Base-by-base conservation (phyloP, 305 asterid genomes). In the Fraxinus platypoda region DNA sequence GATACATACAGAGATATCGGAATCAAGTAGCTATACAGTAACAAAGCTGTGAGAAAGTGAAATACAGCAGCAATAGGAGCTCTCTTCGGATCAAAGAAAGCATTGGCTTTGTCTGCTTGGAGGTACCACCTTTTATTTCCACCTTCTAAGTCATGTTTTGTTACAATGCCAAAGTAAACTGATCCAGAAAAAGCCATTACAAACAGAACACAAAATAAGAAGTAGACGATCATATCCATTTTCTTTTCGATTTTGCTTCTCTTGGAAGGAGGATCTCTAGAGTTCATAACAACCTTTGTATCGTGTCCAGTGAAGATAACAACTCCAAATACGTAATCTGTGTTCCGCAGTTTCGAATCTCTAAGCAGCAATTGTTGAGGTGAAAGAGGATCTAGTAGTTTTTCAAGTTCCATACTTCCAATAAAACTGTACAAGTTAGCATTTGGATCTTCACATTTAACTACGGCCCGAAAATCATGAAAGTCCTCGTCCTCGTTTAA, bases 1-100 rank as follows among this genome's bases (percentile, higher is more conserved):
- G 99, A 96, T 54, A 96, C 97, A 33, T 96, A 96, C 41, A 96
- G 81, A 38, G 99, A 96, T 85, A 96, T 96, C 0, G 98, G 98
- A 66, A 94, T 94, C 78, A 96, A 91, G 89, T 92, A 81, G 80
- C 89, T 84, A 87, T 96, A 96, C 19, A 96, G 89, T 94, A 96
- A 85, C 83, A 93, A 52, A 0, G 97, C 98, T 0, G 99, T 96
- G 64, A 96, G 78, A 52, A 96, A 96, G 85, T 96, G 99, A 76
- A 86, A 91, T 13, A 81, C 4, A 19, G 98, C 95, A 76, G 99
- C 98, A 68, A 86, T 78, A 1, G 93, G 90, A 17, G 98, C 98
- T 78, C 88, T 81, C 2, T 81, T 8, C 1, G 99, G 97, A 86
- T 96, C 98, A 52, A 92, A 96, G 90, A 91, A 96, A 34, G 90